Evolutionary conservation across 768 basidiomycete genomes (phyloP), one percentile per base, ranked within the genome.

Genomic region (Termitomyces sp.): DNA sequence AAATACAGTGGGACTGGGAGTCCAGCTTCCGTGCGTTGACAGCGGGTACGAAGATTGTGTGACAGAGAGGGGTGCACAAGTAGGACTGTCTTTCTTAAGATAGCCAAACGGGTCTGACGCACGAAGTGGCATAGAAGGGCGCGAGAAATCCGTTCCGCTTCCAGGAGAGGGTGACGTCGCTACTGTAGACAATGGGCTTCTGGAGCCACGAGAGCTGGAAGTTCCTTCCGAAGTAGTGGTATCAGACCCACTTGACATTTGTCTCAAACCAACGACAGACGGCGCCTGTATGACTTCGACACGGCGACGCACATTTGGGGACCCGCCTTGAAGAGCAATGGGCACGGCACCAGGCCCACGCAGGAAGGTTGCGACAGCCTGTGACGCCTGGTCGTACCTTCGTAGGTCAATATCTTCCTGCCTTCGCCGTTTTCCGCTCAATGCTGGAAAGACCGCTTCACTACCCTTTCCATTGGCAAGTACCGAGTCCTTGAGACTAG

Each of bases 51-150:
- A 52, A 20, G 70, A 61, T 40, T 56, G 60, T 1, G 52, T 16
- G 38, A 44, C 67, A 18, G 70, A 65, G 7, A 72, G 70, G 9
- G 70, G 65, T 14, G 68, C 62, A 30, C 71, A 58, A 32, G 72
- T 65, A 44, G 70, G 72, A 33, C 49, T 67, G 3, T 73, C 68
- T 8, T 64, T 71, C 41, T 82, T 76, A 48, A 87, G 71, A 64
- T 87, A 87, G 18, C 80, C 80, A 63, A 87, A 87, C 1, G 86
- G 86, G 65, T 82, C 82, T 18, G 75, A 76, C 9, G 65, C 65
- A 22, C 69, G 60, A 0, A 57, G 58, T 0, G 68, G 40, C 9
- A 62, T 35, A 43, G 55, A 55, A 5, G 52, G 51, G 38, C 47
- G 30, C 56, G 63, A 54, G 32, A 52, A 32, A 20, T 41, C 53